Conservation (phyloP, 176 grass and related monocot genomes). For the Tuctoria greenei region DNA sequence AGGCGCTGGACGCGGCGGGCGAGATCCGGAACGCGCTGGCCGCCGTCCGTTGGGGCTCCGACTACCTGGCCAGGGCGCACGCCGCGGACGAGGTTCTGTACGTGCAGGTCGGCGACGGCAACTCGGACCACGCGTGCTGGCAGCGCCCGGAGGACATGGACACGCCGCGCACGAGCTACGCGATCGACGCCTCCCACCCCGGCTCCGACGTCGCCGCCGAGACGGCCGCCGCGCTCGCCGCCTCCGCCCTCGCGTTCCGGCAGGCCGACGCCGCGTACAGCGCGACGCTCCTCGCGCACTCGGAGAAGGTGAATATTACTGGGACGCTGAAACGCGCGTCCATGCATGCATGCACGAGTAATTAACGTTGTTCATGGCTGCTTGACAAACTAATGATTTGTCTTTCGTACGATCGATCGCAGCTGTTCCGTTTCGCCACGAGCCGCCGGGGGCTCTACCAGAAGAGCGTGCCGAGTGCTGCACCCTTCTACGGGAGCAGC, state of each 20-base stretch:
- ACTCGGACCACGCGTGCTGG: slow-evolving; percentile 84
- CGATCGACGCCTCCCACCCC: slow-evolving; percentile 33
- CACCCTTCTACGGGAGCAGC: slow-evolving; percentile 58
- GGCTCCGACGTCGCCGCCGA: slow-evolving; percentile 81
- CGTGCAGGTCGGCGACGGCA: slow-evolving; percentile 77
- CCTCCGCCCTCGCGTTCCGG: slow-evolving; percentile 52
- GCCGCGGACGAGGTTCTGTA: slow-evolving; percentile 46
- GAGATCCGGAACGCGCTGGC: slow-evolving; percentile 53
- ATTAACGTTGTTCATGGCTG: background rate
- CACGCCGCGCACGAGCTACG: slow-evolving; percentile 46
- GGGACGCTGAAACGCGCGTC: background rate
- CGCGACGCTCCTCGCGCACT: slow-evolving; percentile 48
- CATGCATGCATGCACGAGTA: background rate
- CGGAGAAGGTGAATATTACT: slow-evolving; percentile 59
- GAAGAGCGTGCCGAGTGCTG: slow-evolving; percentile 49
- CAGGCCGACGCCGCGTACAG: background rate
- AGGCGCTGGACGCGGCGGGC: slow-evolving; percentile 23
- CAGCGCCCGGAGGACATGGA: slow-evolving; percentile 90
- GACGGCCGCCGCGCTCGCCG: slow-evolving; percentile 64
- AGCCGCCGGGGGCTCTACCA: slow-evolving; percentile 66
- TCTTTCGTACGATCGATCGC: too few relatives aligned
- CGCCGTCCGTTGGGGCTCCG: slow-evolving; percentile 71
- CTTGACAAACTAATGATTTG: too few relatives aligned
- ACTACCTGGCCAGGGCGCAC: slow-evolving; percentile 72
- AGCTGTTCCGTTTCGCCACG: slow-evolving; percentile 71